Base-by-base conservation (phyloP, 306 rosid genomes). In the Canavalia gladiata region DNA sequence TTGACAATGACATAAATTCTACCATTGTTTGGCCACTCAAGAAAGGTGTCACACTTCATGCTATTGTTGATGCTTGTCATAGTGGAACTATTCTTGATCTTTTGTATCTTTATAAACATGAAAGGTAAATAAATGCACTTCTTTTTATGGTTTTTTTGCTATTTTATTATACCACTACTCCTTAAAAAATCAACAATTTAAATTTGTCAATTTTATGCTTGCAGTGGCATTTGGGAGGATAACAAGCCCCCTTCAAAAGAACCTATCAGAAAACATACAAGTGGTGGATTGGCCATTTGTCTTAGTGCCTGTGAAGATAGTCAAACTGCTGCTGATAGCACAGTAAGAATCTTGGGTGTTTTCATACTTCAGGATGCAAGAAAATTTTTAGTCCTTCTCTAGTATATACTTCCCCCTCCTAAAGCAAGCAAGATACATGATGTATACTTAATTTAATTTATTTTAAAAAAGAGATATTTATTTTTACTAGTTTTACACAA, bases 11-110 rank as follows among this genome's bases (percentile, higher is more conserved):
- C 37, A 80, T 92, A 18, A 91, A 94, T 31, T 64, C 84, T 34
- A 84, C 86, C 78, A 83, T 92, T 77, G 98, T 92, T 78, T 68
- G 84, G 84, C 98, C 98, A 12, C 98, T 94, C 59, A 65, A 77
- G 80, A 4, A 72, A 1, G 94, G 89, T 25, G 97, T 91, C 79
- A 91, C 54, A 3, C 95, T 94, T 59, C 97, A 90, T 59, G 94
- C 92, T 71, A 91, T 94, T 4, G 92, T 92, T 13, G 98, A 94
- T 83, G 90, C 98, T 46, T 91, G 97, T 75, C 95, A 92, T 6
- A 92, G 97, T 66, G 97, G 97, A 83, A 92, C 98, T 0, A 82
- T 92, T 59, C 98, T 92, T 63, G 98, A 94, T 82, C 90, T 94
- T 1, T 30, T 72, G 8, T 30, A 84, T 41, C 86, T 87, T 10